Percentiles rank a stretch among this genome's conserved stretches.
Conservation (phyloP, 2,329 filamentous ascomycete species). For the Ceratocystis albifundus region DNA sequence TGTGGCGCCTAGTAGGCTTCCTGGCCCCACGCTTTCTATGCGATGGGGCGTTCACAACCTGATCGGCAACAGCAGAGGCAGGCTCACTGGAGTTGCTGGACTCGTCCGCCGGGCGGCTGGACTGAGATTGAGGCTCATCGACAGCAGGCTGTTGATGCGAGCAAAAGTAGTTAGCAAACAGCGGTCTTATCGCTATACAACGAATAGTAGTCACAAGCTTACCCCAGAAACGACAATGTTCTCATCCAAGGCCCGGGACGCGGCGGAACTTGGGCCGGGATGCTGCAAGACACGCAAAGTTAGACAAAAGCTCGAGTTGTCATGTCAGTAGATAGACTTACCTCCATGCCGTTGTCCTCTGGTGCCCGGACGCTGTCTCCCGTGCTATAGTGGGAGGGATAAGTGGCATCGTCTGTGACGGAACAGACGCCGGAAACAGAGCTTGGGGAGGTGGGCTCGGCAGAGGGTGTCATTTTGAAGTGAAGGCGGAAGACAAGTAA, state of each 20-base stretch:
- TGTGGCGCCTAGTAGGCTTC: slow-evolving; percentile 29
- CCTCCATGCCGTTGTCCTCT: too few species aligned
- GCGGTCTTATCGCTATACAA: background rate
- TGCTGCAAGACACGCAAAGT: too few species aligned
- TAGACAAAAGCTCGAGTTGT: too few species aligned
- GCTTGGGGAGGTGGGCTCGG: background rate
- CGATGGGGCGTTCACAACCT: slow-evolving; percentile 22
- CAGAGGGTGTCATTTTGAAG: too few species aligned
- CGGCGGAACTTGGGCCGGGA: too few species aligned
- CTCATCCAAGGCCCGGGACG: background rate
- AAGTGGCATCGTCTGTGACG: too few species aligned
- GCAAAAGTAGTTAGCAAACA: background rate
- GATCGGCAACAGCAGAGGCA: background rate
- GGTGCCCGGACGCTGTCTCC: too few species aligned
- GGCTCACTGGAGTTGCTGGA: background rate
- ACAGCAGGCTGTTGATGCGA: background rate
- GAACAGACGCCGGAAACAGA: background rate
- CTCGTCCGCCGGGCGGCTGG: slow-evolving; percentile 7
- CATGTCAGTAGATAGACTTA: too few species aligned
- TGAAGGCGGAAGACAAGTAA: too few species aligned
- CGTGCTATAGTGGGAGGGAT: background rate
- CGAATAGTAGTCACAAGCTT: background rate
- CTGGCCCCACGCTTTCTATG: slow-evolving; percentile 30
- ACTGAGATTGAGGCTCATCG: slow-evolving; percentile 8
- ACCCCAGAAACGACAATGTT: background rate